Evolutionary conservation across 805 yeast species (phyloP).

Genomic region (Suhomyces faveliae): DNA sequence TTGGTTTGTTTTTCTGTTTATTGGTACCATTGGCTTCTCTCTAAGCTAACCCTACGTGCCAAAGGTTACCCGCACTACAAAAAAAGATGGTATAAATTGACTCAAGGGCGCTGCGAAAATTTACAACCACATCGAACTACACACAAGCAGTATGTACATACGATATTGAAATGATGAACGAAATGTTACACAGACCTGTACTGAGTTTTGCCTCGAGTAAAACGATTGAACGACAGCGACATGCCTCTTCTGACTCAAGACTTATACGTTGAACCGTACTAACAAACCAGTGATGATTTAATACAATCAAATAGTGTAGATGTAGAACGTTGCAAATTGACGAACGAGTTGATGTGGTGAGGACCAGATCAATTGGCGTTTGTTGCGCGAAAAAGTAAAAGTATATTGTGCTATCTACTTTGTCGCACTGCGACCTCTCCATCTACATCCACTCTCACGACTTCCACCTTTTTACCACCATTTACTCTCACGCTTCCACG

Average conservation of each 20-base stretch:
- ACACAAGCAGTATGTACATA: constrained; percentile 5
- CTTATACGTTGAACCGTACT: background rate
- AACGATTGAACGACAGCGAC: constrained; percentile 17
- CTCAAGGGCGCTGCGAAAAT: background rate
- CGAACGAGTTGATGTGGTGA: background rate
- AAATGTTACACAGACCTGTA: constrained; percentile 59
- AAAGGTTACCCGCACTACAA: background rate
- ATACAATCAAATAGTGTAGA: background rate
- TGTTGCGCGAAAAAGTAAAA: no score
- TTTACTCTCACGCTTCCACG: no score
- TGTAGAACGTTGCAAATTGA: background rate
- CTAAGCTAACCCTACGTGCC: background rate
- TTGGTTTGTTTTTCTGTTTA: background rate
- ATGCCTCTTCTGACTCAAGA: constrained; percentile 16
- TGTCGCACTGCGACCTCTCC: no score
- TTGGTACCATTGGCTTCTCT: background rate
- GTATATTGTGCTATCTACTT: no score
- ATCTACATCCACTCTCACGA: no score
- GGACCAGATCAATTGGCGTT: no score
- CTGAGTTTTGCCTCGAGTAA: constrained; percentile 32
- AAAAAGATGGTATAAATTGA: background rate
- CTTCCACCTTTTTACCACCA: no score
- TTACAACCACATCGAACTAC: background rate
- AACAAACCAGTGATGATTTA: background rate
- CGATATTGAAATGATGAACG: constrained; percentile 23